A percentile compares a stretch with the other conserved stretches of the same genome.
These are phyloP conservation scores for Teratosphaeriaceae sp. DNA, from an alignment of 2,329 filamentous ascomycete genomes.

Conservation along the genomic window DNA sequence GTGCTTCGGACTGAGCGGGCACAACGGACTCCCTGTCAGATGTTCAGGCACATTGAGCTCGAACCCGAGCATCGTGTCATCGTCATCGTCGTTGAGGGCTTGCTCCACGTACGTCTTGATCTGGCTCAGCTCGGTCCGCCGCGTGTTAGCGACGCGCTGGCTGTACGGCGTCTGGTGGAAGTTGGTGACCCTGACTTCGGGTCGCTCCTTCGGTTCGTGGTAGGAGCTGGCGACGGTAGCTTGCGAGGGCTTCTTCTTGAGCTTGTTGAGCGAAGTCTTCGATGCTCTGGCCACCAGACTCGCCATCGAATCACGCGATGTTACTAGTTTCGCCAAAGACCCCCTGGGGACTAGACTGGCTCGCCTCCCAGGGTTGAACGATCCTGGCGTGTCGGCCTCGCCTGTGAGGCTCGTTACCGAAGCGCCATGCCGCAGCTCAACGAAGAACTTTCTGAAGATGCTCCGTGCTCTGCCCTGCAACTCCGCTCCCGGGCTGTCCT, in stretches of 20 bases:
- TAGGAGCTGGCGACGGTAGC: neutral
- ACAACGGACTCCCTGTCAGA: constrained; percentile 36
- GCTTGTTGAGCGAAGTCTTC: constrained; percentile 3
- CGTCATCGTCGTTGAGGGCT: constrained; percentile 17
- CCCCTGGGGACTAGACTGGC: neutral
- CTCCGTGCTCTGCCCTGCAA: neutral
- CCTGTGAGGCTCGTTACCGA: neutral
- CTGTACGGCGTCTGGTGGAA: constrained; percentile 27
- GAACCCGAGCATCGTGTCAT: constrained; percentile 22
- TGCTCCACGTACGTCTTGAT: constrained; percentile 21
- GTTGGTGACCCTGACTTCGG: constrained; percentile 18
- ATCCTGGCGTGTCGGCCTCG: neutral
- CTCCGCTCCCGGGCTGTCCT: constrained; percentile 1
- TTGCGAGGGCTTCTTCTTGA: constrained; percentile 9
- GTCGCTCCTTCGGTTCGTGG: neutral
- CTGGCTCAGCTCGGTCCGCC: constrained; percentile 17
- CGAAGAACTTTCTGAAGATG: constrained; percentile 20
- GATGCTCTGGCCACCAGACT: constrained; percentile 8
- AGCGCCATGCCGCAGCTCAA: constrained; percentile 14
- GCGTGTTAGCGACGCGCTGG: constrained; percentile 25
- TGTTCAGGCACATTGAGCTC: constrained; percentile 38
- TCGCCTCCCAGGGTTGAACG: neutral
- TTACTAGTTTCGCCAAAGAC: neutral
- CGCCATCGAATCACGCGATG: neutral
- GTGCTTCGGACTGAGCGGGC: constrained; percentile 33